Evolutionary conservation across 164 flowering plant species (phyloP).

Genomic region (Chloranthus sessilifolius): DNA sequence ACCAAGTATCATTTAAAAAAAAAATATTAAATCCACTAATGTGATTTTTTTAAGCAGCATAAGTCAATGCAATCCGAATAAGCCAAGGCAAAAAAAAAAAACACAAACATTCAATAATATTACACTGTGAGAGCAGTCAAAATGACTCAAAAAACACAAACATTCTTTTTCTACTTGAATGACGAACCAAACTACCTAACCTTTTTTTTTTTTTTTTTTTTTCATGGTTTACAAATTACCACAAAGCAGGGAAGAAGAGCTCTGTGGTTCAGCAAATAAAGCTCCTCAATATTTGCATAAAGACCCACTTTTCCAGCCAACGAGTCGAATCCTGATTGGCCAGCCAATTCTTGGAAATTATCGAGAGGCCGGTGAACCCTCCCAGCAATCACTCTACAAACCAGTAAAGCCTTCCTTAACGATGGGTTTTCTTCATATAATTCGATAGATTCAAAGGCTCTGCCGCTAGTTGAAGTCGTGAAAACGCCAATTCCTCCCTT

Average conservation of each 20-base stretch:
- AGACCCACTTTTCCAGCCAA: constrained; percentile 82
- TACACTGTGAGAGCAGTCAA: neutral
- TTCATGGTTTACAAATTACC: constrained; percentile 70
- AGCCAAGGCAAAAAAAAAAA: neutral
- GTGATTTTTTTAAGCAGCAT: no score
- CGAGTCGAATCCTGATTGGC: constrained; percentile 68
- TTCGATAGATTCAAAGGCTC: constrained; percentile 62
- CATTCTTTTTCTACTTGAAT: no score
- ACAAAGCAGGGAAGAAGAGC: constrained; percentile 97
- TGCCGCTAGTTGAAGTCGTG: constrained; percentile 68
- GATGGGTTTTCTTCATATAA: constrained; percentile 24
- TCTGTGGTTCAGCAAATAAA: constrained; percentile 70
- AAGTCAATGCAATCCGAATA: no score
- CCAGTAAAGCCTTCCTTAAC: constrained; percentile 48
- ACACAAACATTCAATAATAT: neutral
- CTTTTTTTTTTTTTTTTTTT: no score
- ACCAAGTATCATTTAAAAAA: no score
- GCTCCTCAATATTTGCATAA: constrained; percentile 81
- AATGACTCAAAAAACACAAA: neutral
- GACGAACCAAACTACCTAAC: no score
- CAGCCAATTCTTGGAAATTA: constrained; percentile 47
- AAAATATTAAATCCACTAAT: no score
- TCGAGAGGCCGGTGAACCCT: constrained; percentile 70
- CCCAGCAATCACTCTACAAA: constrained; percentile 80
- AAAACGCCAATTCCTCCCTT: constrained; percentile 59